phyloP scores from a whole-genome alignment of 805 yeast genomes.

The Hanseniaspora taiwanica region DNA sequence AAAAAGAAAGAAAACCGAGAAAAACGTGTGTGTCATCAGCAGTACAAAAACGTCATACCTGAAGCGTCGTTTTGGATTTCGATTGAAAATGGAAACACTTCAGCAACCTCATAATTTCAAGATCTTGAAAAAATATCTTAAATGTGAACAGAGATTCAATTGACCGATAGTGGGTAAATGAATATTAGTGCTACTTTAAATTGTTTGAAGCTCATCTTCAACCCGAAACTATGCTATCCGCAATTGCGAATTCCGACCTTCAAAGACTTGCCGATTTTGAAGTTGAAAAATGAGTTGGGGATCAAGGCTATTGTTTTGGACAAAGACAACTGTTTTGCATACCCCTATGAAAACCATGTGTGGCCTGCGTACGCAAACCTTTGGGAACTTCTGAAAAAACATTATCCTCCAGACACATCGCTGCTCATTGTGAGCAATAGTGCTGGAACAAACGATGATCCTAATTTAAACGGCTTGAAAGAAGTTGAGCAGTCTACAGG shows the following conservation, averaged over 20 bases:
- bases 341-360: constrained; percentile 63
- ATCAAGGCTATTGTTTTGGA: constrained; percentile 78
- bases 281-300: constrained; percentile 10
- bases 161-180: not conserved
- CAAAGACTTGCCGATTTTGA: constrained; percentile 34
- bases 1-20: too few species aligned
- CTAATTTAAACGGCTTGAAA: constrained; percentile 19
- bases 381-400: constrained; percentile 36
- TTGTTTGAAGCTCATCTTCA: constrained; percentile 40
- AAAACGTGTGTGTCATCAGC: too few species aligned
- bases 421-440: constrained; percentile 79
- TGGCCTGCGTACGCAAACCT: constrained; percentile 54
- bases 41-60: too few species aligned
- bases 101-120: too few species aligned
- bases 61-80: too few species aligned
- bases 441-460: constrained; percentile 81
- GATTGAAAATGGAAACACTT: too few species aligned
- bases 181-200: constrained; percentile 60
- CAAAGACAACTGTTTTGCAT: constrained; percentile 91
- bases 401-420: constrained; percentile 43
- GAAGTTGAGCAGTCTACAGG: constrained; percentile 25
- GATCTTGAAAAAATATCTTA: too few species aligned
- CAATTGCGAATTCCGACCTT: constrained; percentile 43
- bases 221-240: constrained; percentile 62
- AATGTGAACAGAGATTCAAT: too few species aligned